phyloP scores from a whole-genome alignment of 805 yeast species.

The Isabelozyma heimii region DNA sequence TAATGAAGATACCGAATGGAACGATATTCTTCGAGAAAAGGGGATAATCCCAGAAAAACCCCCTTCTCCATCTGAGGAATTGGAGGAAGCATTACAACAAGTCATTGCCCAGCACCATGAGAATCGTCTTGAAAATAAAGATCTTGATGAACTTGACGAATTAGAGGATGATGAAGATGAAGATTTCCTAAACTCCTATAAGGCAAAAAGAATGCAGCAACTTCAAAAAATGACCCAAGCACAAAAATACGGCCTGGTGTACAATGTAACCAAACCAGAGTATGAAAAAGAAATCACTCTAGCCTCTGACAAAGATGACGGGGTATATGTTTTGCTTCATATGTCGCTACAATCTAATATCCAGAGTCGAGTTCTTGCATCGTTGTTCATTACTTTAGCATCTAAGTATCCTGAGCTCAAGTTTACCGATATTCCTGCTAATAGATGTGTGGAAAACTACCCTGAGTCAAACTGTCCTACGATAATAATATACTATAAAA shows the following conservation, averaged over 20 bases:
- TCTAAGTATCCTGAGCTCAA: conserved; percentile 74
- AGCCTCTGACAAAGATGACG: conserved; percentile 53
- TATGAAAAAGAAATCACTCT: conserved; percentile 82
- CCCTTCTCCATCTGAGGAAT: conserved; percentile 80
- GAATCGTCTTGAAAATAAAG: conserved; percentile 73
- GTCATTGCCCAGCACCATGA: conserved; percentile 79
- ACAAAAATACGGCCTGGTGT: conserved; percentile 70
- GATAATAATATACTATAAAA: conserved; percentile 72
- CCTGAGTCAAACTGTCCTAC: conserved; percentile 94
- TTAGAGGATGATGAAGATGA: conserved; percentile 93
- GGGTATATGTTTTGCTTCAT: conserved; percentile 67
- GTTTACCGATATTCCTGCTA: conserved; percentile 88
- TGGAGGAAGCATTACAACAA: conserved; percentile 85
- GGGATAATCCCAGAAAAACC: conserved; percentile 93
- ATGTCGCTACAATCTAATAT: conserved; percentile 64
- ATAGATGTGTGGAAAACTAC: conserved; percentile 87
- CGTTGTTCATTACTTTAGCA: conserved; percentile 59
- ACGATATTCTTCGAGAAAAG: conserved; percentile 84
- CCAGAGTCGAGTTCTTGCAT: conserved; percentile 70
- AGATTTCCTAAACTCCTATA: conserved; percentile 77
- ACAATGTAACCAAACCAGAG: conserved; percentile 81
- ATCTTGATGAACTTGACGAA: conserved; percentile 78
- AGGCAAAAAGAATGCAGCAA: conserved; percentile 75
- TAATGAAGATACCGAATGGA: conserved; percentile 98
- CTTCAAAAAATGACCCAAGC: conserved; percentile 56